Evolutionary conservation across 1,284 basidiomycete species (phyloP), one percentile per base, ranked within the genome.

Genomic region (Takashimella tepidaria): DNA sequence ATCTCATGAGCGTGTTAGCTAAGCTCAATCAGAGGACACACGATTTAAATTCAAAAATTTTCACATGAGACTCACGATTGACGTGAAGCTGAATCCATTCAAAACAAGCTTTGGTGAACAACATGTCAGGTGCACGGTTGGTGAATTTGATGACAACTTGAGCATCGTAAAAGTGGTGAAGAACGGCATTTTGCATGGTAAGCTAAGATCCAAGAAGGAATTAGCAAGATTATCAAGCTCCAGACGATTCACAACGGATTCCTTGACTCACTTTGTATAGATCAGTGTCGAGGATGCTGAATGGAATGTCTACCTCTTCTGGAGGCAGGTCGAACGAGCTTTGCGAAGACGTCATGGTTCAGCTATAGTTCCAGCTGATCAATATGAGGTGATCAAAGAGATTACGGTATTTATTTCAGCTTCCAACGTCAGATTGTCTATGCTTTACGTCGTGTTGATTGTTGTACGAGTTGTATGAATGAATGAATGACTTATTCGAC

Each of bases 181-280:
- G 70, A 11, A 98, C 85, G 0, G 92, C 92, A 75, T 96, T 89
- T 77, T 98, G 95, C 95, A 98, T 98, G 0, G 93, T 92, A 49
- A 98, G 79, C 90, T 96, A 20, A 5, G 3, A 37, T 43, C 20
- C 23, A 37, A 12, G 11, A 50, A 24, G 24, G 50, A 26, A 22
- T 13, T 11, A 48, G 25, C 37, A 3, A 19, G 5, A 21, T 4
- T 20, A 48, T 12, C 45, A 40, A 51, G 27, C 40, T 31, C 43
- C 5, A 4, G 41, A 41, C 6, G 19, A 37, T 23, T 45, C 19
- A 37, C 31, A 16, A 37, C 16, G 31, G 16, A 37, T 8, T 37
- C 8, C 5, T 12, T 12, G 2, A 46, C 64, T 41, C 53, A 85
- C 90, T 82, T 96, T 98, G 84, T 98, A 98, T 41, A 97, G 78